These are phyloP conservation scores for Anisogramma anomala DNA, from an alignment of 2,329 filamentous ascomycete genomes.

Conservation along the genomic window DNA sequence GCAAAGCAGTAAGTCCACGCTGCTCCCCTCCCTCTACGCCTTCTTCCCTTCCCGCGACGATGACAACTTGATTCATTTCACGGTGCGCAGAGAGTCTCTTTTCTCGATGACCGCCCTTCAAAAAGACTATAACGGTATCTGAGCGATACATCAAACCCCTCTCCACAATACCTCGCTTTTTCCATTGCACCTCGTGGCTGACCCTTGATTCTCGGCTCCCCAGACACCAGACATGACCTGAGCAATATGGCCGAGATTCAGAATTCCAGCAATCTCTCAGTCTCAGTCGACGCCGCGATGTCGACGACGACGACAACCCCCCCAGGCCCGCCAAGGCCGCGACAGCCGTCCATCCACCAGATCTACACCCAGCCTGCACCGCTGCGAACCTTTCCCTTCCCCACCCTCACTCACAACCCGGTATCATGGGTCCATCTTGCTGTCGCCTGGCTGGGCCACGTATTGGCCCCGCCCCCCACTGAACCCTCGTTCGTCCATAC, in stretches of 20 bases:
- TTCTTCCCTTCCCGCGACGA: slow-evolving; percentile 36
- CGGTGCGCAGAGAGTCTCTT: slow-evolving; percentile 48
- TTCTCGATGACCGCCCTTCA: slow-evolving; percentile 50
- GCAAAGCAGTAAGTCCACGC: slow-evolving; percentile 17
- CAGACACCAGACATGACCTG: slow-evolving; percentile 40
- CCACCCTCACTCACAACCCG: slow-evolving; percentile 82
- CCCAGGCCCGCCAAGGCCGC: slow-evolving; percentile 14
- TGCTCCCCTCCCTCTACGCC: slow-evolving; percentile 1
- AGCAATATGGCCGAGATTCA: slow-evolving; percentile 33
- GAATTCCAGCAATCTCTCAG: slow-evolving; percentile 12
- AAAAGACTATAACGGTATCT: slow-evolving; percentile 97
- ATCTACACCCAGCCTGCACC: slow-evolving; percentile 77
- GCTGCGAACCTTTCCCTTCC: slow-evolving; percentile 70
- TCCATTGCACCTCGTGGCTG: too few species aligned
- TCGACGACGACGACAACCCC: slow-evolving; percentile 12
- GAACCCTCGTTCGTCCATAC: slow-evolving; percentile 55
- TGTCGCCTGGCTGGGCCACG: slow-evolving; percentile 64
- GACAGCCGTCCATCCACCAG: slow-evolving; percentile 39
- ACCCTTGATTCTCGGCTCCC: too few species aligned
- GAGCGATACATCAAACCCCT: too few species aligned
- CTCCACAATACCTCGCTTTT: too few species aligned
- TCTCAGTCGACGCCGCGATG: slow-evolving; percentile 6
- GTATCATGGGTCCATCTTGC: slow-evolving; percentile 73
- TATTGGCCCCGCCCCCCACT: slow-evolving; percentile 53
- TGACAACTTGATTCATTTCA: slow-evolving; percentile 43